These are phyloP conservation scores for Rhizopogon salebrosus DNA, from an alignment of 768 basidiomycete genomes.

Conservation along the genomic window DNA sequence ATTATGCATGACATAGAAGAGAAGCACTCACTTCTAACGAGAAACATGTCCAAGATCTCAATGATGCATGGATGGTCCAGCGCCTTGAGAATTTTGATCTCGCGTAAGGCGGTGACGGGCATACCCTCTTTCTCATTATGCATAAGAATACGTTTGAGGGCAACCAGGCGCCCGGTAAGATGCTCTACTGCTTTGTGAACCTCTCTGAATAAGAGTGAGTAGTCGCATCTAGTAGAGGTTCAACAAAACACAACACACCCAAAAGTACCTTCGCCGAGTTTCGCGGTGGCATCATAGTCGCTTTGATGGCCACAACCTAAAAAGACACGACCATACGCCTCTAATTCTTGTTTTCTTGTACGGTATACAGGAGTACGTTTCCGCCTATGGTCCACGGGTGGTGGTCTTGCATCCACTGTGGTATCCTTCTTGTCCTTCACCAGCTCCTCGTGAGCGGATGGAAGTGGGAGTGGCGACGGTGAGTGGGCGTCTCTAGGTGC, in stretches of 20 bases:
- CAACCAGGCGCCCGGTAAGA: slow-evolving; percentile 58
- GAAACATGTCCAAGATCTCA: slow-evolving; percentile 88
- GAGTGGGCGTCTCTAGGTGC: slow-evolving; percentile 44
- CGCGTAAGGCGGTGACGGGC: slow-evolving; percentile 92
- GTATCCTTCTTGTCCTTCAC: slow-evolving; percentile 20
- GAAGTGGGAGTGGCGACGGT: slow-evolving; percentile 33
- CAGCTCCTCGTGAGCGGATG: slow-evolving; percentile 25
- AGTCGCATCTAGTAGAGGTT: slow-evolving; percentile 4
- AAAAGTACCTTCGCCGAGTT: slow-evolving; percentile 96
- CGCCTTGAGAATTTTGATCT: slow-evolving; percentile 94
- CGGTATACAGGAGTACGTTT: slow-evolving; percentile 44
- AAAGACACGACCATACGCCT: slow-evolving; percentile 64
- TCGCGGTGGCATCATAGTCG: slow-evolving; percentile 79
- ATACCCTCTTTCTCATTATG: slow-evolving; percentile 97
- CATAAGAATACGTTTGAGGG: slow-evolving; percentile 92
- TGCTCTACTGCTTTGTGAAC: slow-evolving; percentile 84
- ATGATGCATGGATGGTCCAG: slow-evolving; percentile 84
- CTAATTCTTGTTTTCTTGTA: slow-evolving; percentile 57
- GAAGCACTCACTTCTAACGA: slow-evolving; percentile 60
- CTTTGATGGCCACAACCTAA: slow-evolving; percentile 63
- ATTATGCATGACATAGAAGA: background rate
- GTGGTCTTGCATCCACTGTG: slow-evolving; percentile 2
- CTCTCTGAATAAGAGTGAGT: slow-evolving; percentile 46
- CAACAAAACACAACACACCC: slow-evolving; percentile 51
- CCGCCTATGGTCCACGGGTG: slow-evolving; percentile 14